Evolutionary conservation across 148 eudicot genomes (phyloP), one percentile per base, ranked within the genome.

Genomic region (Vaccinium corymbosum): DNA sequence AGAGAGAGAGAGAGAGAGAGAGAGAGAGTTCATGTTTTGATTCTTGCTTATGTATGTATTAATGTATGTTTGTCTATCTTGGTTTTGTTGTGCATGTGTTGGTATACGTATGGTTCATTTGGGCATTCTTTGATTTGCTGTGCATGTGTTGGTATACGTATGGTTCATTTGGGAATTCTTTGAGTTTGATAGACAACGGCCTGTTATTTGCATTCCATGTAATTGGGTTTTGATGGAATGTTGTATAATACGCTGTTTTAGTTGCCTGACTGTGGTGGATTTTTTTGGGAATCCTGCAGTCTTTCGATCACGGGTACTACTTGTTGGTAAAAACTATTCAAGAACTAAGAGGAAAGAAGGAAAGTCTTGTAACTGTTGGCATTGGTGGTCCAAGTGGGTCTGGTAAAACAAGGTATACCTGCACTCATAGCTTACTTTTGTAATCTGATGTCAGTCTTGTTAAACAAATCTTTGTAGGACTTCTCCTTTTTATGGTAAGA

Each of bases 301-400:
- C 98, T 68, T 97, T 97, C 84, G 97, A 95, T 89, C 97, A 90
- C 84, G 99, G 99, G 52, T 92, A 93, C 80, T 95, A 97, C 88
- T 93, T 97, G 93, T 86, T 97, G 75, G 93, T 97, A 29, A 97
- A 95, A 88, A 95, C 99, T 22, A 89, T 97, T 76, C 99, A 97
- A 91, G 99, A 97, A 76, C 95, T 97, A 25, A 92, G 99, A 56
- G 98, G 90, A 86, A 95, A 91, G 87, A 91, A 93, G 81, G 94
- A 93, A 73, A 95, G 98, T 80, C 79, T 94, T 61, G 98, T 97
- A 56, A 94, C 95, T 8, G 97, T 97, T 64, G 99, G 99, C 68
- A 97, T 97, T 81, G 99, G 99, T 73, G 99, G 99, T 85, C 99
- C 99, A 3, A 95, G 95, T 89, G 99, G 99, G 62, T 97, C 98